These are phyloP conservation scores for Xylaria sp. DNA, from an alignment of 2,329 filamentous ascomycete species.

Conservation along the genomic window DNA sequence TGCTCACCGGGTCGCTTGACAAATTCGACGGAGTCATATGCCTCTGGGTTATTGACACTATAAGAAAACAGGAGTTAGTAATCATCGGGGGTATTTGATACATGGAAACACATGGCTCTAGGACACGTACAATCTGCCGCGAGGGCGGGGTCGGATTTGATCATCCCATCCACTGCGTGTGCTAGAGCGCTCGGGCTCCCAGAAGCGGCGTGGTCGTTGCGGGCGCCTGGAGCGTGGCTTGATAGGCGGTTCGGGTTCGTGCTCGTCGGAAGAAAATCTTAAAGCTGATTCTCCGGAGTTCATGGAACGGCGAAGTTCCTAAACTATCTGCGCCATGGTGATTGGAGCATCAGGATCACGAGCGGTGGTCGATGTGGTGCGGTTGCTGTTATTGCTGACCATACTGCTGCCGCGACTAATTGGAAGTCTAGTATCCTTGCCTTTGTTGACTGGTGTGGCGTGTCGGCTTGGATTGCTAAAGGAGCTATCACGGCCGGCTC, in stretches of 20 bases:
- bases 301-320: not conserved
- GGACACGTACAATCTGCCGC: slow-evolving; percentile 2
- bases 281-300: not conserved
- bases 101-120: not conserved
- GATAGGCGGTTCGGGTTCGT: not conserved
- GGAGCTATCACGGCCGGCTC: slow-evolving; percentile 69
- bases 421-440: not conserved
- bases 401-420: not conserved
- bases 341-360: not conserved
- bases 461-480: slow-evolving; percentile 61
- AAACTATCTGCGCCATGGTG: not conserved
- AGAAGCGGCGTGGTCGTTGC: not conserved
- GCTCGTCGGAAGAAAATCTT: not conserved
- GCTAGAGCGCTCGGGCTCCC: not conserved
- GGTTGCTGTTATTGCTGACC: slow-evolving; percentile 51
- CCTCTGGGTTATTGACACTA: not conserved
- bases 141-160: not conserved
- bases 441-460: slow-evolving; percentile 53
- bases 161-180: slow-evolving; percentile 17
- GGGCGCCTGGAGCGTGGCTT: slow-evolving; percentile 1
- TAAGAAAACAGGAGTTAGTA: not conserved
- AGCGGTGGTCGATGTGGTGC: slow-evolving; percentile 53
- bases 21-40: not conserved
- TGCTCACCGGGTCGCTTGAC: not conserved
- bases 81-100: not conserved